phyloP scores from a whole-genome alignment of 169 alveolate genomes.

The Plasmodium malariae region DNA sequence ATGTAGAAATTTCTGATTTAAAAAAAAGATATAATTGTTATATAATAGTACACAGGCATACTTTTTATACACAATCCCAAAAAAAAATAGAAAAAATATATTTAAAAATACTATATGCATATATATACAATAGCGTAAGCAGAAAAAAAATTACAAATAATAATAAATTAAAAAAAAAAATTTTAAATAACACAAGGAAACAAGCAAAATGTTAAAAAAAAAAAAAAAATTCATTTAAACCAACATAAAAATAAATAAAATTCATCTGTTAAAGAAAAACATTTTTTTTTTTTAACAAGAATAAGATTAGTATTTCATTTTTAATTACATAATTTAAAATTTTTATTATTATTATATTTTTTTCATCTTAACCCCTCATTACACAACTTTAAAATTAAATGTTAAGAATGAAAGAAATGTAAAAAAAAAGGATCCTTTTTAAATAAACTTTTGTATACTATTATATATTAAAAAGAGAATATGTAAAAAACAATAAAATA shows the following conservation, averaged over 20 bases:
- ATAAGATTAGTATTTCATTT: neutral
- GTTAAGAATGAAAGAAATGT: neutral
- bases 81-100: no score
- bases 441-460: neutral
- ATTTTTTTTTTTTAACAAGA: slow-evolving; percentile 3
- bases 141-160: no score
- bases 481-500: neutral
- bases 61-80: no score
- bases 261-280: neutral
- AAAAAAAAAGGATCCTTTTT: neutral
- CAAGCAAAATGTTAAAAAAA: no score
- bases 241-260: neutral
- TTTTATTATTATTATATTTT: neutral
- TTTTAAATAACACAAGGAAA: neutral
- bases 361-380: neutral
- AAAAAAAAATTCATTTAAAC: no score
- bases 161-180: no score
- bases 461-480: neutral
- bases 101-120: no score
- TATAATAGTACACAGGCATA: no score
- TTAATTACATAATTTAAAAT: neutral
- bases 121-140: no score
- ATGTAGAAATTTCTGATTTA: no score
- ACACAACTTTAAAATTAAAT: no score
- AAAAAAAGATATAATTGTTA: no score